Base-by-base conservation (phyloP, 208 protist species). In the Acanthamoeba culbertsoni region DNA sequence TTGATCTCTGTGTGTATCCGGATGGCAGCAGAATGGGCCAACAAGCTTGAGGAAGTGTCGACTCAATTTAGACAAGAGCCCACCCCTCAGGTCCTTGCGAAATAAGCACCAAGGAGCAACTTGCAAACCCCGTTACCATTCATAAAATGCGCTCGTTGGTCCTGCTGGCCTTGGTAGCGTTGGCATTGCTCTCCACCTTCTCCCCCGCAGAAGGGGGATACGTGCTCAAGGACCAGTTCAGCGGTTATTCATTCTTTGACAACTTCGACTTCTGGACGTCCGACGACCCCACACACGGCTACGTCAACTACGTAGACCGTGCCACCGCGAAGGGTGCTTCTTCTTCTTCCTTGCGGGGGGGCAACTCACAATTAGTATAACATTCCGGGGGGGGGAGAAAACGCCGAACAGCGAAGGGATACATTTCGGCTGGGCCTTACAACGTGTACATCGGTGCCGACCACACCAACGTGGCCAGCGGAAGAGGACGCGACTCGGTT, bases 391-490 rank as follows among this genome's bases (percentile, higher is more conserved):
- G n/a, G n/a, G n/a, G 23, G 23, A 59, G 14, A n/a, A 14, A 59
- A 2, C n/a, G 2, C 3, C 20, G 68, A 10, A 23, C 68, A 77
- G 68, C 68, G 0, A 2, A 31, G 68, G 68, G 68, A 1, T 28
- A 31, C 18, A 77, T 77, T 18, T 48, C 37, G 28, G 68, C 68
- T 1, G 37, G 35, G 4, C 14, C 35, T 2, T 28, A 16, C 35
- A 77, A 77, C 68, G 12, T 43, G 37, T 77, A 77, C 68, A 77
- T 77, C 68, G 68, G 68, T 3, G 68, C 68, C 37, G 68, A 77
- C 42, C 68, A 77, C 68, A 77, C 3, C 18, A 48, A 43, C 35
- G 68, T 48, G 68, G 16, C 45, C 14, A 65, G 84, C 28, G 43
- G 53, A 1, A 35, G 57, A 2, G 91, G 91, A 31, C 57, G 91